A percentile compares a stretch with the other conserved stretches of the same genome.
These are phyloP conservation scores for Penicillium freii DNA, from an alignment of 2,329 filamentous ascomycete genomes.

Conservation along the genomic window DNA sequence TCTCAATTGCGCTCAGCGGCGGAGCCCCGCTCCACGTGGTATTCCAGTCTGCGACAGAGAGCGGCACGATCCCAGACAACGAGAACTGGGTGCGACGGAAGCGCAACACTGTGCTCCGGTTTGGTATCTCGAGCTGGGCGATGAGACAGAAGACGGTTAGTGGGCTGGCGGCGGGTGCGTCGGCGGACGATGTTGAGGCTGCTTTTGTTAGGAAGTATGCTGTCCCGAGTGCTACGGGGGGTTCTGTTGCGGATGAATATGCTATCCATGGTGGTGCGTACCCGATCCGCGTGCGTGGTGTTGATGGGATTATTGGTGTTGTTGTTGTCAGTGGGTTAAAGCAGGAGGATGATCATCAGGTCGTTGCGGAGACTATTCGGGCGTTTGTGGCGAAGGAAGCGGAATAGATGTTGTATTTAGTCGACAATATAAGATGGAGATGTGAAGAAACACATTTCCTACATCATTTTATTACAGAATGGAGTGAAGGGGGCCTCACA, in stretches of 20 bases:
- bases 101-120: slow-evolving; percentile 68
- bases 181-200: slow-evolving; percentile 55
- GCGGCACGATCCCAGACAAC: slow-evolving; percentile 69
- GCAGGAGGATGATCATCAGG: slow-evolving; percentile 73
- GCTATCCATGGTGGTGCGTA: slow-evolving; percentile 77
- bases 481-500: neutral
- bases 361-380: slow-evolving; percentile 68
- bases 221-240: slow-evolving; percentile 53
- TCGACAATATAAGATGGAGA: neutral
- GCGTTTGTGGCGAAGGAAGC: slow-evolving; percentile 42
- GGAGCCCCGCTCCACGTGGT: slow-evolving; percentile 53
- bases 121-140: slow-evolving; percentile 68
- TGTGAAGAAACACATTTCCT: neutral
- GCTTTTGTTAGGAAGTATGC: slow-evolving; percentile 65
- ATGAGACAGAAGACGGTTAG: slow-evolving; percentile 63
- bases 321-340: slow-evolving; percentile 74
- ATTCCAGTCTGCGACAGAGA: slow-evolving; percentile 67
- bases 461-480: neutral
- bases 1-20: slow-evolving; percentile 40
- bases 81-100: slow-evolving; percentile 70
- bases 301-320: slow-evolving; percentile 73
- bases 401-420: slow-evolving; percentile 8
- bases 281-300: slow-evolving; percentile 68
- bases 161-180: slow-evolving; percentile 14
- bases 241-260: slow-evolving; percentile 55